Evolutionary conservation across 495 filamentous ascomycete species (phyloP).

Genomic region (Aspergillus bridgeri): DNA sequence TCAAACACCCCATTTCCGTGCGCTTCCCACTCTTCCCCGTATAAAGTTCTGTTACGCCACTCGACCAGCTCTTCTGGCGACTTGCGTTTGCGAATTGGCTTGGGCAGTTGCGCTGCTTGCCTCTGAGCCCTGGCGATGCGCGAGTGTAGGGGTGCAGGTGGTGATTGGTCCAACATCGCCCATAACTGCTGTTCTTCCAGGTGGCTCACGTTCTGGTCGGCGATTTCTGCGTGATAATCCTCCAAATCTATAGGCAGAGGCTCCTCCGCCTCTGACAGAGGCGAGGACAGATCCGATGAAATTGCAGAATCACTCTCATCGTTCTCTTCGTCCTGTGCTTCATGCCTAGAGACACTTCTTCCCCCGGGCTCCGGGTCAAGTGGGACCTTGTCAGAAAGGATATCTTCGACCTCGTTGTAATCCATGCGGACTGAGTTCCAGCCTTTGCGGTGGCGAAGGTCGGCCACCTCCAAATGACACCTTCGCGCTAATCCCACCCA

Average conservation of each 20-base stretch:
- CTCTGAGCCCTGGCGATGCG: constrained; percentile 16
- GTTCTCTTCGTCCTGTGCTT: constrained; percentile 12
- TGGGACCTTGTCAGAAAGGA: constrained; percentile 28
- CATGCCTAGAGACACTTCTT: constrained; percentile 6
- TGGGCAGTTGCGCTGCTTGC: constrained; percentile 10
- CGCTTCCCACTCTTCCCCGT: constrained; percentile 50
- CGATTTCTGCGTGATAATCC: constrained; percentile 51
- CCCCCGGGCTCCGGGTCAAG: not conserved
- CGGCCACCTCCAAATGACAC: constrained; percentile 54
- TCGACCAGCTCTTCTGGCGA: constrained; percentile 31
- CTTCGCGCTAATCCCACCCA: constrained; percentile 61
- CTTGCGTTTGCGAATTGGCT: constrained; percentile 26
- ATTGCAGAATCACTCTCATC: constrained; percentile 6
- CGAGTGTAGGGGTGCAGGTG: constrained; percentile 13
- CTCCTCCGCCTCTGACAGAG: constrained; percentile 15
- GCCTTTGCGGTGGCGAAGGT: constrained; percentile 33
- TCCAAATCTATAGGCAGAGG: constrained; percentile 24
- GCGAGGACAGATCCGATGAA: constrained; percentile 9
- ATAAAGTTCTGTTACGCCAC: constrained; percentile 46
- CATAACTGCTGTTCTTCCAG: constrained; percentile 57
- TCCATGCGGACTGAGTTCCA: constrained; percentile 32
- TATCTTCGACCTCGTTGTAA: constrained; percentile 55
- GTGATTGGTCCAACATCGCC: constrained; percentile 41
- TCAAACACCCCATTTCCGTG: constrained; percentile 32
- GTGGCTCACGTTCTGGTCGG: constrained; percentile 49